Evolutionary conservation across 2,329 filamentous ascomycete species (phyloP), one percentile per base, ranked within the genome.

Genomic region (Trichoderma sp.): DNA sequence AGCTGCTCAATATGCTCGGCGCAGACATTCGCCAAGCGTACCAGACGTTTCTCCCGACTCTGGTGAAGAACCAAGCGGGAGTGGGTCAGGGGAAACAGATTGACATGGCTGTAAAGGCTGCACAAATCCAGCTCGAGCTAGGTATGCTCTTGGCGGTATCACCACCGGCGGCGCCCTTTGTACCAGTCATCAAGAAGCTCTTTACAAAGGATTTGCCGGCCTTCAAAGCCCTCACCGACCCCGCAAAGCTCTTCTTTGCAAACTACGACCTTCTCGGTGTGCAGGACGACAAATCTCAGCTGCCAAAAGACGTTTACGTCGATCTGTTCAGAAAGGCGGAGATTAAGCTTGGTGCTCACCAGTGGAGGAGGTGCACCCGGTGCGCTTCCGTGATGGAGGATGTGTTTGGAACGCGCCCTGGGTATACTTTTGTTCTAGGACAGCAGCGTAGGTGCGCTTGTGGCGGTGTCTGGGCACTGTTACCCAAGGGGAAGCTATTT

Each of bases 241-340:
- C 88, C 32, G 86, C 89, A 11, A 85, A 85, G 70, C 83, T 97
- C 59, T 92, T 91, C 79, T 91, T 93, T 78, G 87, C 87, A 59
- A 88, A 96, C 76, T 92, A 89, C 67, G 84, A 83, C 59, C 86
- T 92, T 76, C 82, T 96, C 13, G 90, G 91, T 5, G 82, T 93
- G 16, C 84, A 86, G 11, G 85, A 89, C 65, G 87, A 89, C 69
- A 79, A 79, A 16, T 80, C 75, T 24, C 79, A 80, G 68, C 79
- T 76, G 69, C 76, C 77, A 2, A 79, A 74, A 46, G 79, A 80
- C 1, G 72, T 75, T 7, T 82, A 84, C 66, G 78, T 88, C 6
- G 86, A 88, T 71, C 79, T 84, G 11, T 92, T 90, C 77, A 86
- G 86, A 70, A 83, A 84, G n/a, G 81, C 83, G 34, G 84, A 89